A percentile compares a stretch with the other conserved stretches of the same genome.
These are phyloP conservation scores for Leccinum pellstonianum DNA, from an alignment of 768 basidiomycete genomes.

Conservation along the genomic window DNA sequence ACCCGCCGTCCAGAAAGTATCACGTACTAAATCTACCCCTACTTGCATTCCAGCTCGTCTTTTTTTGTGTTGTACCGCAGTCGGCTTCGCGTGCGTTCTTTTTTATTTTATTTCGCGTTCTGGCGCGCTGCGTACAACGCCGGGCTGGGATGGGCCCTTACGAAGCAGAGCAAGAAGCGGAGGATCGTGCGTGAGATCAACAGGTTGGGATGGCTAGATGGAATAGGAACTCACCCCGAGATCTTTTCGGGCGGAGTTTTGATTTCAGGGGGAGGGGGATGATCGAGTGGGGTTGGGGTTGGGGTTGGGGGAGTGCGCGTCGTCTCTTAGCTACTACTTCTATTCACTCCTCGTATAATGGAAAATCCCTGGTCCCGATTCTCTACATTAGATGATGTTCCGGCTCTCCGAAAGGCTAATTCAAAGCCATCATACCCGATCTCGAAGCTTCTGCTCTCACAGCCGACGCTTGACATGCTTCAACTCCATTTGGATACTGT, in stretches of 20 bases:
- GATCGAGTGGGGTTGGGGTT: too few species aligned
- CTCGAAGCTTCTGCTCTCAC: neutral
- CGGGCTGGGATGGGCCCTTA: constrained; percentile 91
- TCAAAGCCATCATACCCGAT: too few species aligned
- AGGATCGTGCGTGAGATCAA: constrained; percentile 89
- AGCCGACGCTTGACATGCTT: neutral
- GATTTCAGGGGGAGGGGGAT: too few species aligned
- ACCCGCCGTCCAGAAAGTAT: too few species aligned
- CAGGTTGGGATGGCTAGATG: constrained; percentile 71
- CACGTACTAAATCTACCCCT: constrained; percentile 78
- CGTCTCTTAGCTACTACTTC: too few species aligned
- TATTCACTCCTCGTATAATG: too few species aligned
- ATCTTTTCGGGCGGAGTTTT: too few species aligned
- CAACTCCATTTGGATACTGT: neutral
- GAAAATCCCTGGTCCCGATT: too few species aligned
- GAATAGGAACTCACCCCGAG: too few species aligned
- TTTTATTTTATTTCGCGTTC: constrained; percentile 88
- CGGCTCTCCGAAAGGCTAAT: too few species aligned
- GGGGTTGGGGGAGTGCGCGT: too few species aligned
- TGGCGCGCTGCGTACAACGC: constrained; percentile 92
- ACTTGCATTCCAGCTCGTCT: constrained; percentile 71
- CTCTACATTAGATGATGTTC: too few species aligned
- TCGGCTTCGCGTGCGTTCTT: constrained; percentile 63
- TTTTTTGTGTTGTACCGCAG: constrained; percentile 66
- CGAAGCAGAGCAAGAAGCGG: constrained; percentile 91